These are phyloP conservation scores for Penicillium sp. DNA, from an alignment of 2,329 filamentous ascomycete species.

Conservation along the genomic window DNA sequence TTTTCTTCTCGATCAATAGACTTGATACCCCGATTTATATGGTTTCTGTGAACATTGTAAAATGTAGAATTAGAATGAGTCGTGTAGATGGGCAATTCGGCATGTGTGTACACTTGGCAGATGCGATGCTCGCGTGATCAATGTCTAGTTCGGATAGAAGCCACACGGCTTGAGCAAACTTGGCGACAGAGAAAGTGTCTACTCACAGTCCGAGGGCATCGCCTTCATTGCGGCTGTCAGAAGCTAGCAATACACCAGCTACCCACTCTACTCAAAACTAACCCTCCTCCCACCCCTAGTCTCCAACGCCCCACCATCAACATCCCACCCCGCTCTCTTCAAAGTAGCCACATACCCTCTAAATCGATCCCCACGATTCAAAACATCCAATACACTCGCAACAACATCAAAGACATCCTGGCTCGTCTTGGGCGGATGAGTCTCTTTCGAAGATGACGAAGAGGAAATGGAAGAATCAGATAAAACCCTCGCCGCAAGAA, in stretches of 20 bases:
- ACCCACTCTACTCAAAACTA: slow-evolving; percentile 1
- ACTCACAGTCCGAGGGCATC: too few relatives aligned
- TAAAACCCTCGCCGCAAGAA: slow-evolving; percentile 53
- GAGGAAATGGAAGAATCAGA: neutral
- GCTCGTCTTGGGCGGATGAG: neutral
- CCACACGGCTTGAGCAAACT: too few relatives aligned
- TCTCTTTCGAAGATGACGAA: neutral
- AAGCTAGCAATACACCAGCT: too few relatives aligned
- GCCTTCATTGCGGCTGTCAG: too few relatives aligned
- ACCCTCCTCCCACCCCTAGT: slow-evolving; percentile 61
- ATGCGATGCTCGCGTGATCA: too few relatives aligned
- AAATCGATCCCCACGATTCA: slow-evolving; percentile 53
- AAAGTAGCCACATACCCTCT: slow-evolving; percentile 51
- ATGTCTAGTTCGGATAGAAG: too few relatives aligned
- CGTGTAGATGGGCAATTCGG: neutral
- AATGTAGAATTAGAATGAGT: neutral
- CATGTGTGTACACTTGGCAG: neutral
- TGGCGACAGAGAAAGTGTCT: too few relatives aligned
- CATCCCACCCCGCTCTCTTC: slow-evolving; percentile 67
- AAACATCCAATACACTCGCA: slow-evolving; percentile 51
- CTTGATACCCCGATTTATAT: slow-evolving; percentile 34
- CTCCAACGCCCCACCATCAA: slow-evolving; percentile 69
- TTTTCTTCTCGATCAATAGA: slow-evolving; percentile 28
- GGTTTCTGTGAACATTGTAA: neutral
- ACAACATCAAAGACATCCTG: slow-evolving; percentile 34